Conservation (phyloP, 2,329 filamentous ascomycete species). For the Aspergillus texensis region DNA sequence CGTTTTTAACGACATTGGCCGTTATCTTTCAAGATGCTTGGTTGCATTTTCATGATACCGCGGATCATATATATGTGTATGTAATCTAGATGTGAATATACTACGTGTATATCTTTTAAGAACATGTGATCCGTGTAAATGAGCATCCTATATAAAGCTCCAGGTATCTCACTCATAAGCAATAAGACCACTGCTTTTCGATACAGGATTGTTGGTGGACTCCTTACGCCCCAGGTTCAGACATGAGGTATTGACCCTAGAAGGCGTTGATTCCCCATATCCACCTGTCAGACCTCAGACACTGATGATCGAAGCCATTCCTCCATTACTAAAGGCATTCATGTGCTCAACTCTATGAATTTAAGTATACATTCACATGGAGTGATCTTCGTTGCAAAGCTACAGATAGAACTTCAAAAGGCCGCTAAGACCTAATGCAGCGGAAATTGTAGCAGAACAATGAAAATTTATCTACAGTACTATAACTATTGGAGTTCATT, state of each 20-base stretch:
- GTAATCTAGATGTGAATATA: not conserved
- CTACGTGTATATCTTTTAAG: not conserved
- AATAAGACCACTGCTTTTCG: not conserved
- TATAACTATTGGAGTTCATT: too few relatives aligned
- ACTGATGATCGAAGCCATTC: not conserved
- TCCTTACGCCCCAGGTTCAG: not conserved
- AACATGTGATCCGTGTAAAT: too few relatives aligned
- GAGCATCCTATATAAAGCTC: not conserved
- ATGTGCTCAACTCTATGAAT: not conserved
- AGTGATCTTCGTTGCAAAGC: not conserved
- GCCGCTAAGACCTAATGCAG: too few relatives aligned
- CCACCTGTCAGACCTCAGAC: not conserved
- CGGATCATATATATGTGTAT: not conserved
- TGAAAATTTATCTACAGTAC: too few relatives aligned
- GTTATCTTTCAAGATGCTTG: not conserved
- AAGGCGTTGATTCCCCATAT: not conserved
- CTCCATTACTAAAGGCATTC: not conserved
- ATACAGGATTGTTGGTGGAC: not conserved
- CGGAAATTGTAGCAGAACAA: too few relatives aligned
- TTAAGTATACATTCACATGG: not conserved
- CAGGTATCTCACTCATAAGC: not conserved
- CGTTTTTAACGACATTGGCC: not conserved
- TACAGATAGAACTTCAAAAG: too few relatives aligned
- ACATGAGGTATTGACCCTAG: not conserved
- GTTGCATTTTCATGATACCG: not conserved